phyloP scores from a whole-genome alignment of 1,284 basidiomycete species.

The Ustilago hordei region DNA sequence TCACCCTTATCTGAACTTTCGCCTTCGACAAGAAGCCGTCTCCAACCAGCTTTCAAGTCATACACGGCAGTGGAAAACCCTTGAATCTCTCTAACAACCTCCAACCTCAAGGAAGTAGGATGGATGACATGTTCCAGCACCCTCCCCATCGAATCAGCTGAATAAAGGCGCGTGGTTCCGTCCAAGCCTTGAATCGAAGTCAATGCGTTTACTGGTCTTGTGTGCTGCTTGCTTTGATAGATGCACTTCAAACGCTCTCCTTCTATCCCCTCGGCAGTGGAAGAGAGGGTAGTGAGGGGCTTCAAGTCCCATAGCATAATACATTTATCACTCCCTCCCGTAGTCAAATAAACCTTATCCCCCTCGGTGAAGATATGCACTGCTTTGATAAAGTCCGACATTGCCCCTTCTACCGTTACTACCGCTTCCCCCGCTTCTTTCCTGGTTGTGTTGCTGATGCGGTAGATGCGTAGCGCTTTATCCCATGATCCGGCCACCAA shows the following conservation, averaged over 20 bases:
- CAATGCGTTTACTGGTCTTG: conserved; percentile 42
- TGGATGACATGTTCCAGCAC: conserved; percentile 36
- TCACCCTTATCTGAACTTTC: neutral
- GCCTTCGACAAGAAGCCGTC: conserved; percentile 15
- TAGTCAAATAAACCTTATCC: conserved; percentile 19
- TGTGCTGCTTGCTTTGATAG: conserved; percentile 32
- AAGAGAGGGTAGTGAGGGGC: neutral
- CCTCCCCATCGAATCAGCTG: conserved; percentile 52
- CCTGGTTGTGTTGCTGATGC: neutral
- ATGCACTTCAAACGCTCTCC: conserved; percentile 8
- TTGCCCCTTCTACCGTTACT: conserved; percentile 18
- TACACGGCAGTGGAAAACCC: conserved; percentile 43
- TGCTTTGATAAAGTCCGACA: conserved; percentile 52
- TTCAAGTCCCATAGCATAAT: conserved; percentile 34
- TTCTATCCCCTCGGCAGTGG: neutral
- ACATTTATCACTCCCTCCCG: conserved; percentile 46
- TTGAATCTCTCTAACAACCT: conserved; percentile 30
- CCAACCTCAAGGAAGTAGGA: conserved; percentile 3
- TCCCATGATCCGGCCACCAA: conserved; percentile 52
- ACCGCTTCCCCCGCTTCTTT: neutral
- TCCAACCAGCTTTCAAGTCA: conserved; percentile 23
- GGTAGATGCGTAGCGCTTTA: conserved; percentile 30
- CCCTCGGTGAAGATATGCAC: conserved; percentile 21
- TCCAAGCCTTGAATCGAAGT: conserved; percentile 8
- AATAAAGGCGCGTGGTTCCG: conserved; percentile 28